These are phyloP conservation scores for Skeletonema grethae DNA, from an alignment of 108 stramenopile species.

Conservation along the genomic window DNA sequence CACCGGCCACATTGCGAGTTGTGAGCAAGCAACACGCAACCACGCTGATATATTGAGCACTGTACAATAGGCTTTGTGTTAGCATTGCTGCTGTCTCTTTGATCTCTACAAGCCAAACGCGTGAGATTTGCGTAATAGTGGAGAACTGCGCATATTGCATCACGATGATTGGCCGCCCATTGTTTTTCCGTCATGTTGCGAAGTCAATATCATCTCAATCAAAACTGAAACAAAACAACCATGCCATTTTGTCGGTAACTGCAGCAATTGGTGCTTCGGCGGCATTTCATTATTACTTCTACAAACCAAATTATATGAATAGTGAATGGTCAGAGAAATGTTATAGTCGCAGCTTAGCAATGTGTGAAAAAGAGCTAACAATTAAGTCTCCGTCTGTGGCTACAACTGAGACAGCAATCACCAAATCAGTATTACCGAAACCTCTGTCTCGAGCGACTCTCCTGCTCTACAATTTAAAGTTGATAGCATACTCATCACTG, in stretches of 20 bases:
- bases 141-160: neutral
- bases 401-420: neutral
- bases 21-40: too few species aligned
- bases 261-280: neutral
- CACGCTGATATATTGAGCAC: too few species aligned
- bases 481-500: slow-evolving; percentile 32
- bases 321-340: neutral
- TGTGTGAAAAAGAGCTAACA: neutral
- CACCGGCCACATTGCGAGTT: too few species aligned
- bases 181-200: neutral
- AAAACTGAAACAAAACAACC: neutral
- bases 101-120: too few species aligned
- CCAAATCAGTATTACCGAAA: neutral
- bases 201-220: neutral
- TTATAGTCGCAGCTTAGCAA: neutral
- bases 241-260: neutral
- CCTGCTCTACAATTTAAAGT: slow-evolving; percentile 22
- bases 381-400: neutral
- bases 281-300: neutral
- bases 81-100: too few species aligned
- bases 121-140: too few species aligned
- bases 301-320: neutral
- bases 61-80: too few species aligned
- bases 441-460: slow-evolving; percentile 25
- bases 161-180: neutral